Base-by-base conservation (phyloP, 441 rosid genomes). In the Bruguiera hainesii region DNA sequence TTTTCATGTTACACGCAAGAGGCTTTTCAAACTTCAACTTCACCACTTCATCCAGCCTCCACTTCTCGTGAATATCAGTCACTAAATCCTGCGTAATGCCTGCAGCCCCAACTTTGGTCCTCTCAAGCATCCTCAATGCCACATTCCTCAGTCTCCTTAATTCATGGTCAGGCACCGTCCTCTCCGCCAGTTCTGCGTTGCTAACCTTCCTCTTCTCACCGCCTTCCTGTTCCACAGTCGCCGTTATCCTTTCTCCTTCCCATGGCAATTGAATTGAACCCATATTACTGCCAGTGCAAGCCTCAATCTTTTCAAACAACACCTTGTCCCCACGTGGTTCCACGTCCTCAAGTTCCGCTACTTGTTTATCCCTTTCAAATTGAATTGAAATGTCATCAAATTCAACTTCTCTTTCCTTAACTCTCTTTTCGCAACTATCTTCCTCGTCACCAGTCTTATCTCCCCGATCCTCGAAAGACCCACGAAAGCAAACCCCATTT, bases 41-140 rank as follows among this genome's bases (percentile, higher is more conserved):
- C 63, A 90, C 91, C 61, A 93, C 89, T 78, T 89, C 95, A 80
- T 89, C 90, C 71, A 77, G 70, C 76, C 73, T 84, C 98, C 97
- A 90, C 56, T 84, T 87, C 74, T 82, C 78, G 71, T 85, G 93
- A 77, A 93, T 86, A 30, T 82, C 74, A 58, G 85, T 90, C 29
- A 90, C 91, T 63, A 90, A 71, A 1, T 83, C 86, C 76, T 82
- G 88, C 0, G 88, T 90, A 67, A 93, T 82, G 64, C 97, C 95
- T 7, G 89, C 88, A 46, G 79, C 79, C 30, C 92, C 92, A 30
- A 93, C 91, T 80, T 90, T 90, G 3, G 75, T 74, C 76, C 98
- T 87, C 81, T 89, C 96, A 56, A 83, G 72, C 95, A 87, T 93
- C 82, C 97, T 84, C 77, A 90, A 69, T 28, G 98, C 80, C 70